Conservation (phyloP, 805 yeast species). For the Clavispora vitiphila region DNA sequence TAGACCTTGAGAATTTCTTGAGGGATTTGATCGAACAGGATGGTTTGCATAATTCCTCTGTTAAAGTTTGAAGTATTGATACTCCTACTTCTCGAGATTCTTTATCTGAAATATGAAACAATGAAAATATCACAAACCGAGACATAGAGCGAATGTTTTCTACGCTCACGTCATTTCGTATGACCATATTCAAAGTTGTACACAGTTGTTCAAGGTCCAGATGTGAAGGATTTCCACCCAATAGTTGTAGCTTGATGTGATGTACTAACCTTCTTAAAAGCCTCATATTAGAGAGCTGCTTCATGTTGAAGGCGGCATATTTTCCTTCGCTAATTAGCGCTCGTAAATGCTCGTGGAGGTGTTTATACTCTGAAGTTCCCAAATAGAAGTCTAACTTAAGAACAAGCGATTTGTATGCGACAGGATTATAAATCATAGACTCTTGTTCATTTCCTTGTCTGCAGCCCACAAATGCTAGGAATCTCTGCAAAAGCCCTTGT, state of each 20-base stretch:
- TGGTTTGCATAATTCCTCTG: constrained; percentile 38
- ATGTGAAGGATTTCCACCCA: constrained; percentile 9
- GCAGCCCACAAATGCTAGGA: neutral
- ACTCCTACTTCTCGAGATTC: constrained; percentile 34
- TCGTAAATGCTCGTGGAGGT: constrained; percentile 53
- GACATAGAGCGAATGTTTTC: constrained; percentile 50
- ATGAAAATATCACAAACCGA: constrained; percentile 42
- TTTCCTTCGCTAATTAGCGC: constrained; percentile 51
- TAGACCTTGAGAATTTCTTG: constrained; percentile 45
- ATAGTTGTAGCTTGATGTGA: constrained; percentile 35
- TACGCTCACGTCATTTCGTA: constrained; percentile 42
- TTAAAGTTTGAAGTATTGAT: constrained; percentile 25
- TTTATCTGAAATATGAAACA: constrained; percentile 35
- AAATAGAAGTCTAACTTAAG: constrained; percentile 61
- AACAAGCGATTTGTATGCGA: constrained; percentile 47
- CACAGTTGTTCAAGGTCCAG: constrained; percentile 13
- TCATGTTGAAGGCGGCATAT: constrained; percentile 45
- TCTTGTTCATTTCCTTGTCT: constrained; percentile 21
- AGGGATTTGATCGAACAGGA: constrained; percentile 31
- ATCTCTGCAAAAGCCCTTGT: constrained; percentile 1
- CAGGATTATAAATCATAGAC: constrained; percentile 51
- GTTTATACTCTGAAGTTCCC: constrained; percentile 50
- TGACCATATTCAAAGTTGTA: constrained; percentile 18
- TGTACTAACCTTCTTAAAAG: constrained; percentile 44
- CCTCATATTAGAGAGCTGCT: constrained; percentile 50